These are phyloP conservation scores for Anethum foeniculum DNA, from an alignment of 140 eudicot species.

Conservation along the genomic window DNA sequence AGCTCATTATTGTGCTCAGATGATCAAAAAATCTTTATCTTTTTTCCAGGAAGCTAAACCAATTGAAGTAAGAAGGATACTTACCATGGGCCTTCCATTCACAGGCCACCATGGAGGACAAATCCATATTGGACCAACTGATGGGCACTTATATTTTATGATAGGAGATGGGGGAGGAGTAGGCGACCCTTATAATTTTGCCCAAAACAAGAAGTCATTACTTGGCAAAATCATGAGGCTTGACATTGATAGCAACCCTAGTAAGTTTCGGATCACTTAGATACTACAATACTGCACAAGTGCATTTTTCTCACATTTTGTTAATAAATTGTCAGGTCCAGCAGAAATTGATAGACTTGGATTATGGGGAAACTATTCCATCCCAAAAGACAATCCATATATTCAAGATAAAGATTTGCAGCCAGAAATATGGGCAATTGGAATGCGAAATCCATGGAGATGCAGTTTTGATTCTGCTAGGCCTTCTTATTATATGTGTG, in stretches of 20 bases:
- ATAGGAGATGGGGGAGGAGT: slow-evolving; percentile 66
- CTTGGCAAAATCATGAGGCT: slow-evolving; percentile 86
- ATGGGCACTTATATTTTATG: slow-evolving; percentile 68
- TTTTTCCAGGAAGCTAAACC: slow-evolving; percentile 63
- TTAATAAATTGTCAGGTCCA: slow-evolving; percentile 35
- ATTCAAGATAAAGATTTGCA: slow-evolving; percentile 41
- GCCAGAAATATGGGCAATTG: slow-evolving; percentile 83
- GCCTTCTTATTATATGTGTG: slow-evolving; percentile 80
- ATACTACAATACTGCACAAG: not conserved
- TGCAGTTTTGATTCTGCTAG: slow-evolving; percentile 82
- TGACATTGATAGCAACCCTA: slow-evolving; percentile 59
- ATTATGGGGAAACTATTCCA: slow-evolving; percentile 87
- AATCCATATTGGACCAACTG: slow-evolving; percentile 70
- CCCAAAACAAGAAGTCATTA: slow-evolving; percentile 74
- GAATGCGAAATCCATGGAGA: slow-evolving; percentile 77
- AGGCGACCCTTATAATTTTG: slow-evolving; percentile 62
- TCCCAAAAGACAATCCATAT: slow-evolving; percentile 78
- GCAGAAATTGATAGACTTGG: slow-evolving; percentile 35
- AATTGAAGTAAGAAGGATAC: slow-evolving; percentile 71
- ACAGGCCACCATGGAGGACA: slow-evolving; percentile 76
- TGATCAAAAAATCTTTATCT: not conserved
- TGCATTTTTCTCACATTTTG: not conserved
- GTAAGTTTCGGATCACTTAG: slow-evolving; percentile 32
- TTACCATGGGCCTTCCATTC: slow-evolving; percentile 89
- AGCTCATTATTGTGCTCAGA: not conserved